Base-by-base conservation (phyloP, 805 yeast genomes). In the Starmera quercuum region DNA sequence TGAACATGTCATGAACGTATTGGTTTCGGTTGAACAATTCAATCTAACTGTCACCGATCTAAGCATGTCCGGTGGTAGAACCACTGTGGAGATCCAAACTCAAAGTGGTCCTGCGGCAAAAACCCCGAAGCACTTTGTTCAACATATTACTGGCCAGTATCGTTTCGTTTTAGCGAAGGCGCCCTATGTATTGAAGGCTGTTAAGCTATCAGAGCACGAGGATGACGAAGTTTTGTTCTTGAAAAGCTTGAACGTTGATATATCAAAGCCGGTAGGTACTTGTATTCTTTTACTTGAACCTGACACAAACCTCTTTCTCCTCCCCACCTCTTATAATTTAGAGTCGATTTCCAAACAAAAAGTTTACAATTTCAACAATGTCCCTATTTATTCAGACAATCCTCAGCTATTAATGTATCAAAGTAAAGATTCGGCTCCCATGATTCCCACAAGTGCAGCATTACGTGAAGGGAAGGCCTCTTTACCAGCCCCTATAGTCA, bases 221-320 rank as follows among this genome's bases (percentile, higher is more conserved):
- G 30, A 27, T 17, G 21, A 27, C 10, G 30, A 27, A 16, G 10
- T 27, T 4, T 27, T 27, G 15, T 27, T 27, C 12, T 27, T 27
- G 5, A 27, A 16, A 18, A 19, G 21, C n/a, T 27, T 27, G 13
- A 27, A 27, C 19, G 30, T 27, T 27, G 30, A 27, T 27, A 16
- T 18, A 7, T 10, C 4, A 11, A 27, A 27, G 13, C 19, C 30
- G 7, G 20, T 27, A 11, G 30, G 30, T 18, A 9, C 21, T 7
- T 27, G n/a, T 16, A 27, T 27, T 8, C 19, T 7, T 27, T 18
- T 27, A 6, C 19, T 27, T 13, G 30, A 27, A 11, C 14, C 20
- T 16, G 14, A 18, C 17, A 27, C 30, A 11, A 19, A 18, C n/a
- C n/a, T n/a, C n/a, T n/a, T n/a, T n/a, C n/a, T n/a, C n/a, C n/a